These are phyloP conservation scores for Rubus parviflorus DNA, from an alignment of 306 rosid species.

Conservation along the genomic window DNA sequence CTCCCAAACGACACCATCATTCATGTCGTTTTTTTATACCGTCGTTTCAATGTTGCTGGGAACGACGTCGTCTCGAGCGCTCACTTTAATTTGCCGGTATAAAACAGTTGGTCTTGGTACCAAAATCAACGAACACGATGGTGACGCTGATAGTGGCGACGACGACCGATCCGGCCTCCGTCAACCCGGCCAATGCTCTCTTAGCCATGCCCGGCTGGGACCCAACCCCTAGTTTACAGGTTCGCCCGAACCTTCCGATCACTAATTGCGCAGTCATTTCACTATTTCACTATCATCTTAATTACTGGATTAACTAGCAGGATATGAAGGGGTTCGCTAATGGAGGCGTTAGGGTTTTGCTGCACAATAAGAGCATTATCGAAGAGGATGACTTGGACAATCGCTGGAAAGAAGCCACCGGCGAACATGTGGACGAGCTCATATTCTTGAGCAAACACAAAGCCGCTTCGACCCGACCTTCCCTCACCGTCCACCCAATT, in stretches of 20 bases:
- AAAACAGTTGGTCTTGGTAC: background rate
- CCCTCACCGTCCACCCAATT: slow-evolving; percentile 87
- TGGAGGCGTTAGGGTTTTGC: slow-evolving; percentile 54
- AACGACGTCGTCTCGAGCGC: background rate
- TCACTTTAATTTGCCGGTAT: background rate
- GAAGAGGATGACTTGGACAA: slow-evolving; percentile 65
- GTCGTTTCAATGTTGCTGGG: too few species aligned
- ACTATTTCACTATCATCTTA: too few species aligned
- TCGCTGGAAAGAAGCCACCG: slow-evolving; percentile 74
- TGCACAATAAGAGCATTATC: slow-evolving; percentile 59
- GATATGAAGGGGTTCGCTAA: slow-evolving; percentile 60
- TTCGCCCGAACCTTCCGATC: slow-evolving; percentile 3
- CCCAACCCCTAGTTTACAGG: slow-evolving; percentile 67
- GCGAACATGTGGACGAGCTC: slow-evolving; percentile 70
- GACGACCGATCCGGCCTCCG: slow-evolving; percentile 75
- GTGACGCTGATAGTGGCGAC: slow-evolving; percentile 84
- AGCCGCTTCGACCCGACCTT: slow-evolving; percentile 87
- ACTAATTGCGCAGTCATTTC: too few species aligned
- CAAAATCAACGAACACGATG: slow-evolving; percentile 29
- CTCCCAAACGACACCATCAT: background rate
- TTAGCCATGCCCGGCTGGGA: slow-evolving; percentile 75
- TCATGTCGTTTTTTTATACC: background rate
- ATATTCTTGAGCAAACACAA: slow-evolving; percentile 85
- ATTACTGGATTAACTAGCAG: slow-evolving; percentile 8
- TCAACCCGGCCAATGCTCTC: slow-evolving; percentile 83